Evolutionary conservation across 148 eudicot genomes (phyloP).

Genomic region (Heliosperma pusillum): DNA sequence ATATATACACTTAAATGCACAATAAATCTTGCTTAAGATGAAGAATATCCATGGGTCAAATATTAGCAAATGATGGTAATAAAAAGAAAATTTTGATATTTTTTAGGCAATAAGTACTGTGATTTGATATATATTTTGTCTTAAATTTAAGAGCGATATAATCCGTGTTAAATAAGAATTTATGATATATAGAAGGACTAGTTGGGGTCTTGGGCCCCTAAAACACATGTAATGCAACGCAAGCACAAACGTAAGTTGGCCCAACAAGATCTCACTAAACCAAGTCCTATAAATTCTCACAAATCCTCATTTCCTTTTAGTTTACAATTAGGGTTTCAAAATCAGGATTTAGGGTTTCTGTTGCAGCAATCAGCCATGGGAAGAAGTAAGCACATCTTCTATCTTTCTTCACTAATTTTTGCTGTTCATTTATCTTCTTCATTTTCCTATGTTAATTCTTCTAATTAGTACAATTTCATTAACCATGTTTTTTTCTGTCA

Average conservation of each 20-base stretch:
- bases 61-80: too few relatives aligned
- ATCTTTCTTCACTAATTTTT: not conserved
- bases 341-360: too few relatives aligned
- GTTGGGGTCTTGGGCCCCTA: not conserved
- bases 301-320: not conserved
- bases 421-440: not conserved
- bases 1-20: too few relatives aligned
- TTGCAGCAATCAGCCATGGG: slow-evolving; percentile 23
- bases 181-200: not conserved
- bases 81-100: too few relatives aligned
- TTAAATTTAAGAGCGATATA: too few relatives aligned
- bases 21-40: too few relatives aligned
- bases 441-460: not conserved
- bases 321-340: slow-evolving; percentile 18
- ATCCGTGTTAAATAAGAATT: too few relatives aligned
- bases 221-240: not conserved
- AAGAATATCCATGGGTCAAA: too few relatives aligned
- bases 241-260: slow-evolving; percentile 16
- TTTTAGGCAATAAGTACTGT: too few relatives aligned
- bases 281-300: not conserved
- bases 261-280: not conserved
- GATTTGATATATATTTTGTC: too few relatives aligned
- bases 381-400: slow-evolving; percentile 18
- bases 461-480: too few relatives aligned
- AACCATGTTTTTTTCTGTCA: not conserved